Evolutionary conservation across 306 rosid genomes (phyloP).

Genomic region (Cicer yamashitae): DNA sequence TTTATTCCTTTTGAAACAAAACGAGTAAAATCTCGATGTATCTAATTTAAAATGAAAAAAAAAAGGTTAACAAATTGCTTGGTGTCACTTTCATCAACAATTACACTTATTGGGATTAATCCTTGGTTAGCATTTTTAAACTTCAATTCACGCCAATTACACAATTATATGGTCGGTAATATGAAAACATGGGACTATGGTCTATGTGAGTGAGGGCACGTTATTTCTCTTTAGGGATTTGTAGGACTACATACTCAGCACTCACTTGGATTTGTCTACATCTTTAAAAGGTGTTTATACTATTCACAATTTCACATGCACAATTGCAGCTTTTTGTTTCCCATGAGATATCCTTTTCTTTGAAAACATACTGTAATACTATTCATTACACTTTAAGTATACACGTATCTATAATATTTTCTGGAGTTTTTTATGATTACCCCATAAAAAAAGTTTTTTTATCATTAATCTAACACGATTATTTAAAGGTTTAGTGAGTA

Average conservation of each 20-base stretch:
- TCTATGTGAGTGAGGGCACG: constrained; percentile 26
- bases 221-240: constrained; percentile 41
- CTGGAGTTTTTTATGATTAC: too few species aligned
- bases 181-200: constrained; percentile 35
- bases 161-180: constrained; percentile 45
- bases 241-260: constrained; percentile 27
- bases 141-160: background rate
- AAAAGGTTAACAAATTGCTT: background rate
- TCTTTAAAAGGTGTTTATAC: constrained; percentile 19
- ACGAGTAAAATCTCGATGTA: constrained; percentile 33
- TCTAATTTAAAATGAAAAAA: constrained; percentile 35
- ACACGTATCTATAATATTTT: too few species aligned
- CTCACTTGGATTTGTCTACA: constrained; percentile 36
- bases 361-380: background rate
- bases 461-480: too few species aligned
- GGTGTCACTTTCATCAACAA: constrained; percentile 39
- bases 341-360: background rate
- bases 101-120: constrained; percentile 33
- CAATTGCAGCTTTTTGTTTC: constrained; percentile 5
- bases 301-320: constrained; percentile 24
- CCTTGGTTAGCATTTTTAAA: constrained; percentile 33
- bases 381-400: too few species aligned
- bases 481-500: too few species aligned
- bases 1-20: background rate
- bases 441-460: too few species aligned